Evolutionary conservation across 192 early-diverging fungal genomes (phyloP), one percentile per base, ranked within the genome.

Genomic region (Coemansia asiatica): DNA sequence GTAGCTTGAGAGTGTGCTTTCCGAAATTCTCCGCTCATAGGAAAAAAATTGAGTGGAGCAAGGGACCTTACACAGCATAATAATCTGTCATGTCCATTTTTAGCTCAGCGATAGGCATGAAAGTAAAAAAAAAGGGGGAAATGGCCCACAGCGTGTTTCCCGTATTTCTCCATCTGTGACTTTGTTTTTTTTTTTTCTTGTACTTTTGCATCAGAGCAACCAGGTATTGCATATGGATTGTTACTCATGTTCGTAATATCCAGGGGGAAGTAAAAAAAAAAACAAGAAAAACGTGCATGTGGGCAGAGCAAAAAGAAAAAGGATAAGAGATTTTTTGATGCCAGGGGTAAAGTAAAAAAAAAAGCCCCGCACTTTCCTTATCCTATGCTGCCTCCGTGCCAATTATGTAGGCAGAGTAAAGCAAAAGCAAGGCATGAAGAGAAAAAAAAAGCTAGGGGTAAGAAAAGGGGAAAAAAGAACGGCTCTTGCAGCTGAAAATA

Each of bases 321-420:
- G 33, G 19, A 57, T 21, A 57, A 57, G 15, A 57, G 33, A 38
- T n/a, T 9, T 12, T 12, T n/a, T n/a, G n/a, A n/a, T 44, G 50
- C 50, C 50, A 53, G 50, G 50, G 50, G 50, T 53, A 53, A 53
- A 16, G 1, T n/a, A n/a, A 5, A 53, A 53, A 53, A 53, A 53
- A 53, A 53, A 53, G 50, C 50, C 50, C 50, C 50, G 50, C 50
- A 53, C 50, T 53, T 53, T 53, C 23, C 22, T 25, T 53, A 44
- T 44, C 40, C 22, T 27, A 23, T 26, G 15, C 15, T 44, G 40
- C 40, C 40, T 44, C 40, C 40, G 40, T 44, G 40, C 10, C 40
- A 44, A 44, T 44, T 44, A 33, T n/a, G n/a, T n/a, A n/a, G 35
- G 10, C 35, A 36, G 10, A 36, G 35, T 10, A 4, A 36, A 36